Conservation (phyloP, 257 asterid species). For the Nicotiana otophora region DNA sequence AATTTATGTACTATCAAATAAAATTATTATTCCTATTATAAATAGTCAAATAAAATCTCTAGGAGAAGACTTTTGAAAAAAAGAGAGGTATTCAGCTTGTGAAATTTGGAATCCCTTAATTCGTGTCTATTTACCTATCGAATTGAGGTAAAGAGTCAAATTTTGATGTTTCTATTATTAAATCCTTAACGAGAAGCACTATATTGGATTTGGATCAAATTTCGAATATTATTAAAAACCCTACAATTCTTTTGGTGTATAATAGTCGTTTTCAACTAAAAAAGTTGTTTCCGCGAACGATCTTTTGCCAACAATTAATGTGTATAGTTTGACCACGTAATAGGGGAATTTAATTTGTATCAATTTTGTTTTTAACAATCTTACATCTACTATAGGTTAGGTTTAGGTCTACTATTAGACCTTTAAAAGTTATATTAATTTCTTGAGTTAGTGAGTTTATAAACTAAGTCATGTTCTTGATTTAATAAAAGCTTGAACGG, state of each 20-base stretch:
- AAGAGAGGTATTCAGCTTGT: no score
- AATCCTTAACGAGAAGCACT: no score
- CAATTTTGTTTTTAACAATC: neutral
- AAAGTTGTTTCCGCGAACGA: neutral
- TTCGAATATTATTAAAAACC: neutral
- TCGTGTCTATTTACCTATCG: neutral
- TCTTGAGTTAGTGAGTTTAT: neutral
- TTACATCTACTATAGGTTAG: neutral
- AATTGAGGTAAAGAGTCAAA: neutral
- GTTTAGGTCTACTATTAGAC: neutral
- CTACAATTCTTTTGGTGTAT: neutral
- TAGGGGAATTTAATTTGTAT: neutral
- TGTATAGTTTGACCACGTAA: neutral
- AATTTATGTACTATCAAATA: no score
- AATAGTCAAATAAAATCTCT: no score
- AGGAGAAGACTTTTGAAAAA: no score
- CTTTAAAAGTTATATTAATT: no score
- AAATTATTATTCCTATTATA: no score
- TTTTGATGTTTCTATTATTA: neutral
- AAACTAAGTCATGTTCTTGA: neutral
- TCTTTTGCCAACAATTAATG: neutral
- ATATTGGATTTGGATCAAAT: no score
- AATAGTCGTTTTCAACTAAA: neutral
- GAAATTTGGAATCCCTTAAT: neutral
- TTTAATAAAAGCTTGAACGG: neutral